phyloP scores from a whole-genome alignment of 306 rosid genomes.

The Mimosa bimucronata region DNA sequence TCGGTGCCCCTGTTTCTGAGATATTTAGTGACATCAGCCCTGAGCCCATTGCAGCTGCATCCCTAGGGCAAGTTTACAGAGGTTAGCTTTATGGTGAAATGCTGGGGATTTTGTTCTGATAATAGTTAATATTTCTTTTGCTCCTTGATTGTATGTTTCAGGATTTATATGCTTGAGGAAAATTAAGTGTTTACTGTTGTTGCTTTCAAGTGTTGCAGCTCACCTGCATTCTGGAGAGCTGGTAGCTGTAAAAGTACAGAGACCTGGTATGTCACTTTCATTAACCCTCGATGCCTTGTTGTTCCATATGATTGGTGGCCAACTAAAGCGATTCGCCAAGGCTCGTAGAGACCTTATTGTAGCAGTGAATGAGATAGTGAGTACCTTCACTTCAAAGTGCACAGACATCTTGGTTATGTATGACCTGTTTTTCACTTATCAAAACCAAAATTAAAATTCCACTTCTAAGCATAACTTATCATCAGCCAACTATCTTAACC shows the following conservation, averaged over 20 bases:
- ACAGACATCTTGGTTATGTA: background rate
- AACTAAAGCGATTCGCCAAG: conserved; percentile 82
- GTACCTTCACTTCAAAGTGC: conserved; percentile 38
- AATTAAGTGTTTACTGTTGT: conserved; percentile 60
- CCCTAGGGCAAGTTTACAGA: conserved; percentile 95
- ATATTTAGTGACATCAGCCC: conserved; percentile 79
- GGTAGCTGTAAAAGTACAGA: conserved; percentile 96
- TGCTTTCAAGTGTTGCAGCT: conserved; percentile 96
- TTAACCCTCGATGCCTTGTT: conserved; percentile 97
- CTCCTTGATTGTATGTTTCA: conserved; percentile 22
- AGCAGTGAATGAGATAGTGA: conserved; percentile 95
- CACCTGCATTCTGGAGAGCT: conserved; percentile 94
- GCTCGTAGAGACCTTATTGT: conserved; percentile 93
- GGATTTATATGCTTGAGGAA: conserved; percentile 39
- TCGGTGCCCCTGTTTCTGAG: conserved; percentile 69
- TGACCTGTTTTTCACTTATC: conserved; percentile 29
- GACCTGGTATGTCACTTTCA: conserved; percentile 93
- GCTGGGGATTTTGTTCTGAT: conserved; percentile 12
- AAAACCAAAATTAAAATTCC: conserved; percentile 3
- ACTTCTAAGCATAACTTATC: conserved; percentile 4
- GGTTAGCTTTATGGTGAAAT: conserved; percentile 51
- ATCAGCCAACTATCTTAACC: conserved; percentile 18
- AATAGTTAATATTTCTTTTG: conserved; percentile 20
- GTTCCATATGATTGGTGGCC: conserved; percentile 95
- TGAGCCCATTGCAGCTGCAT: conserved; percentile 91